phyloP scores from a whole-genome alignment of 345 rosid species.

The Acer negundo region DNA sequence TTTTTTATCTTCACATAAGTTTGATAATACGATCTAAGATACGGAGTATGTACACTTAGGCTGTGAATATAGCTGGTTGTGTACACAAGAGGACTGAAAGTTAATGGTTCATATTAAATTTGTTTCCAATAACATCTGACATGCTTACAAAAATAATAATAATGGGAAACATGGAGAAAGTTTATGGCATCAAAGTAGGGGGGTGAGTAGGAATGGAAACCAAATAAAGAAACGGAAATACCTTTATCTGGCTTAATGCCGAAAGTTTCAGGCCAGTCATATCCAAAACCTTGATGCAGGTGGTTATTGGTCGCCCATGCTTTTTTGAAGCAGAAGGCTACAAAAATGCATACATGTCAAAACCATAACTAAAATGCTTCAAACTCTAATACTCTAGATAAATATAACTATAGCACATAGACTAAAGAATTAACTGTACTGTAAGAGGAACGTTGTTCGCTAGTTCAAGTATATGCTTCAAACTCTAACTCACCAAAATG shows the following conservation, averaged over 20 bases:
- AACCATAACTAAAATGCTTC: background rate
- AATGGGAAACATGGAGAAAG: background rate
- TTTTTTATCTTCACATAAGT: background rate
- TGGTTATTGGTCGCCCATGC: conserved; percentile 76
- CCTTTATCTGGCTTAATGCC: conserved; percentile 88
- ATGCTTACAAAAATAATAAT: background rate
- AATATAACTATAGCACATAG: background rate
- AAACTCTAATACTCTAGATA: background rate
- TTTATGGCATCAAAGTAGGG: background rate
- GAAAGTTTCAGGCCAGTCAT: conserved; percentile 94
- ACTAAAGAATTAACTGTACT: background rate
- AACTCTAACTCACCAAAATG: conserved; percentile 63
- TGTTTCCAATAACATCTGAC: background rate
- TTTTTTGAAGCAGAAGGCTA: conserved; percentile 85
- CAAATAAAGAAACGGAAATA: conserved; percentile 19
- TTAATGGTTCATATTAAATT: background rate
- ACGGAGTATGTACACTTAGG: background rate
- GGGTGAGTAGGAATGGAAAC: background rate
- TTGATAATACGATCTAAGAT: background rate
- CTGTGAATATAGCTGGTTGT: background rate
- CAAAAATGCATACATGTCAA: conserved; percentile 28
- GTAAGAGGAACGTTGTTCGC: background rate
- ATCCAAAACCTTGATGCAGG: conserved; percentile 85
- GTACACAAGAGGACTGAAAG: background rate
- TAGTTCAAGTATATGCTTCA: background rate